Percentiles rank a stretch among this genome's conserved stretches.
These are phyloP conservation scores for Debaryomyces sp. DNA, from an alignment of 1,139 yeast genomes.

Conservation along the genomic window DNA sequence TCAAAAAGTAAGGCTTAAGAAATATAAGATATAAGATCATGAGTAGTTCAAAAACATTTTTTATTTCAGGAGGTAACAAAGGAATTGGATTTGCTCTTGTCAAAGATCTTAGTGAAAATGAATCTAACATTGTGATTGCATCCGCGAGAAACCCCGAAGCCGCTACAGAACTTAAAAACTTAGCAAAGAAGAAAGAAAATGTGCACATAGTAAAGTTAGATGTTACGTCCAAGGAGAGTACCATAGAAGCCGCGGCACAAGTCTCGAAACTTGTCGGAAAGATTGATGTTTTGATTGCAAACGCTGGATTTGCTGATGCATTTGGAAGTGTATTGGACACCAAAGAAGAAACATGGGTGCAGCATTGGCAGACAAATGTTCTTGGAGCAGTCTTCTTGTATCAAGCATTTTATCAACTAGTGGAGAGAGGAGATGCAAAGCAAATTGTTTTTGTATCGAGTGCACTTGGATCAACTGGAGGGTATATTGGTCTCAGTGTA, in stretches of 20 bases:
- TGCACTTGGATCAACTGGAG: constrained; percentile 24
- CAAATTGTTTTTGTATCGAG: constrained; percentile 28
- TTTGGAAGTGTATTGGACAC: constrained; percentile 10
- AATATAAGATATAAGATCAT: background rate
- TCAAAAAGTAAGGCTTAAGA: background rate
- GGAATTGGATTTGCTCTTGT: constrained; percentile 23
- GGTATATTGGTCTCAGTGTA: constrained; percentile 13
- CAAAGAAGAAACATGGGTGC: constrained; percentile 17
- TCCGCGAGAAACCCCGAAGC: constrained; percentile 21
- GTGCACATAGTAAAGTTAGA: constrained; percentile 7
- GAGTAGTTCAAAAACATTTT: constrained; percentile 2
- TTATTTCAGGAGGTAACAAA: constrained; percentile 25
- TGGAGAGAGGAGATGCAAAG: constrained; percentile 21
- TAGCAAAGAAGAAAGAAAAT: constrained; percentile 10
- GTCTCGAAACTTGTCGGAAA: constrained; percentile 13
- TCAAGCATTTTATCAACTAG: constrained; percentile 26
- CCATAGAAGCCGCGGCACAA: constrained; percentile 13
- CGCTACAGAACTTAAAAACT: constrained; percentile 14
- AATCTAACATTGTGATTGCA: constrained; percentile 17
- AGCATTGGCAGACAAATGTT: constrained; percentile 27
- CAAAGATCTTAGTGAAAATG: constrained; percentile 13
- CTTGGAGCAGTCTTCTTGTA: constrained; percentile 32
- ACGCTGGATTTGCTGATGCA: constrained; percentile 17
- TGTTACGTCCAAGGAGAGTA: constrained; percentile 3
- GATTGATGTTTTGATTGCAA: constrained; percentile 22